phyloP scores from a whole-genome alignment of 2,329 filamentous ascomycete species.

The Botryosphaeria dothidea region DNA sequence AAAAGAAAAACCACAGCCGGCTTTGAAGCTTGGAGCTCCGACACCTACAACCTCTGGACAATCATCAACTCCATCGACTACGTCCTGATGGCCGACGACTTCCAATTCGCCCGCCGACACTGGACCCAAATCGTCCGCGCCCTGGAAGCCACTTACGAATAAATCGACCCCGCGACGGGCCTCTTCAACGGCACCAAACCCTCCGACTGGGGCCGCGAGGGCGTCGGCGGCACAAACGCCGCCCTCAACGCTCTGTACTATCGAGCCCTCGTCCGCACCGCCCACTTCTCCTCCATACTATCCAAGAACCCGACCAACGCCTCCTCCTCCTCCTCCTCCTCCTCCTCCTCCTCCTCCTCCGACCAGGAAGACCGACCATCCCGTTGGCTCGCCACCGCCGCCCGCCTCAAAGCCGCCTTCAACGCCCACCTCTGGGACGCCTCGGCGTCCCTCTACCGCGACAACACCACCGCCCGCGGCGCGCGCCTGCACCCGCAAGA shows the following conservation, averaged over 20 bases:
- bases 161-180: neutral
- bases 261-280: slow-evolving; percentile 26
- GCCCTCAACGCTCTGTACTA: slow-evolving; percentile 36
- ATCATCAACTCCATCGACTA: slow-evolving; percentile 63
- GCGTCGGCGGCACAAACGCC: slow-evolving; percentile 15
- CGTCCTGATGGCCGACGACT: slow-evolving; percentile 56
- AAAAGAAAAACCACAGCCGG: neutral
- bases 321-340: too few species aligned
- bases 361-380: neutral
- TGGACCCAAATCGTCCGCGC: neutral
- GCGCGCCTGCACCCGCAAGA: neutral
- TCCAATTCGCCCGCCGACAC: neutral
- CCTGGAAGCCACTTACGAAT: neutral
- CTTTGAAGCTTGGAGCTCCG: slow-evolving; percentile 33
- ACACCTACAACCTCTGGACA: slow-evolving; percentile 50
- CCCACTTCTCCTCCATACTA: neutral
- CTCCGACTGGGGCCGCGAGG: neutral
- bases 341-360: neutral
- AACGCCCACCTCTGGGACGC: neutral
- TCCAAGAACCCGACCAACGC: too few species aligned
- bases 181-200: neutral
- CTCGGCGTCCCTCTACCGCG: neutral
- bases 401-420: neutral
- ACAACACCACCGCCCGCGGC: neutral
- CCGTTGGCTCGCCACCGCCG: neutral